A percentile compares a stretch with the other conserved stretches of the same genome.
These are phyloP conservation scores for Artemisia tridentata DNA, from an alignment of 129 eudicot genomes.

Conservation along the genomic window DNA sequence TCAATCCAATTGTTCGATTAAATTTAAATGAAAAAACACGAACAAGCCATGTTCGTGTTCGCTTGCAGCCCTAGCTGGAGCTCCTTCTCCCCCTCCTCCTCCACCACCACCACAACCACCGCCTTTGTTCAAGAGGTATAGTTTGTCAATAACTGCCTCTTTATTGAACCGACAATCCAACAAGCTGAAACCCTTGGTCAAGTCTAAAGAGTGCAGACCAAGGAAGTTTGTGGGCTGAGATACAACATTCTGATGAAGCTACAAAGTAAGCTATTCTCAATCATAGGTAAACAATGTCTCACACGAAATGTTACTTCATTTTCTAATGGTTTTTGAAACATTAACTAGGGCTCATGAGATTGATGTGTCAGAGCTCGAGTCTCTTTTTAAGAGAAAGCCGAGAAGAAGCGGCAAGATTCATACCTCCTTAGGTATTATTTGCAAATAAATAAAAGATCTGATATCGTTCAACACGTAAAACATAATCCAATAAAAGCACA, in stretches of 20 bases:
- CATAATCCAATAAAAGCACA: too few relatives aligned
- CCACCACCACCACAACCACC: conserved; percentile 18
- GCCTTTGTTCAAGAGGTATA: conserved; percentile 23
- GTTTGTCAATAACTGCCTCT: conserved; percentile 37
- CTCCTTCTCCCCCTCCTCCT: conserved; percentile 19
- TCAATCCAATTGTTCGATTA: too few relatives aligned
- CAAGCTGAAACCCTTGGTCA: conserved; percentile 92
- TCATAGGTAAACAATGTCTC: conserved; percentile 11
- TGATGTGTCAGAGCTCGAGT: conserved; percentile 90
- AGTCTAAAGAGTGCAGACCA: conserved; percentile 67
- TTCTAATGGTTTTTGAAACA: conserved; percentile 24
- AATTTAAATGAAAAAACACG: too few relatives aligned
- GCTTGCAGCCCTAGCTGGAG: conserved; percentile 16
- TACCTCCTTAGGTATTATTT: conserved; percentile 36
- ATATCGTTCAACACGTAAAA: conserved; percentile 82
- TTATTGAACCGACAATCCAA: conserved; percentile 36
- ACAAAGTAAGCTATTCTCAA: conserved; percentile 47
- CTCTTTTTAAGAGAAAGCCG: conserved; percentile 77
- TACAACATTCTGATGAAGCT: conserved; percentile 73
- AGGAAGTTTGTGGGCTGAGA: conserved; percentile 99
- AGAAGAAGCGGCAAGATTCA: conserved; percentile 49
- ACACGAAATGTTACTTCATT: conserved; percentile 8
- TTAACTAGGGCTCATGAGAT: conserved; percentile 79
- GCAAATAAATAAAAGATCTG: conserved; percentile 53
- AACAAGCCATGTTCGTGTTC: conserved; percentile 34